Conservation (phyloP, 208 protist genomes). For the Leishmania arabica region DNA sequence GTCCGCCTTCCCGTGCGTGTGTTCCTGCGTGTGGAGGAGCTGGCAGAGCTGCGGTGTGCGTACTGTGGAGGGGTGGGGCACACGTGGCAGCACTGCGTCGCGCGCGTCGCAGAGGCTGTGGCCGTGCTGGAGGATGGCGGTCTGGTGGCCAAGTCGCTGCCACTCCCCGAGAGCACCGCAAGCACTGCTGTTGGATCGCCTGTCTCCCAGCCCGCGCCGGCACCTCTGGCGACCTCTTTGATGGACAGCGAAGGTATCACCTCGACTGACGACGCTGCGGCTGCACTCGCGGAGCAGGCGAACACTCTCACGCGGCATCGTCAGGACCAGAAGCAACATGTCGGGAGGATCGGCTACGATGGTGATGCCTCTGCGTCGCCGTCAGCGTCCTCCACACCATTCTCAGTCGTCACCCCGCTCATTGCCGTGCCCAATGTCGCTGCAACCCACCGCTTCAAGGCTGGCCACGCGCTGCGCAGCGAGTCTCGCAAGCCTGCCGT, state of each 20-base stretch:
- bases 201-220: too few relatives aligned
- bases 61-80: conserved; percentile 34
- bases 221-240: background rate
- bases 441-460: conserved; percentile 47
- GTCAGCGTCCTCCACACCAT: background rate
- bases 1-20: conserved; percentile 10
- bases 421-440: conserved; percentile 60
- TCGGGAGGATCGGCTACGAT: background rate
- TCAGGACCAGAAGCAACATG: conserved; percentile 1
- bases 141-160: background rate
- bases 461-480: conserved; percentile 36
- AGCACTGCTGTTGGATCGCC: background rate
- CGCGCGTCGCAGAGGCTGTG: conserved; percentile 10
- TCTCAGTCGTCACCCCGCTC: background rate
- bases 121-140: conserved; percentile 1
- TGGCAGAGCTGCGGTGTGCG: conserved; percentile 29
- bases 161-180: background rate
- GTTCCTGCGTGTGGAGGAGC: conserved; percentile 43
- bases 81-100: conserved; percentile 40
- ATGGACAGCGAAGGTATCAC: conserved; percentile 22
- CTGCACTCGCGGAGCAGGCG: conserved; percentile 17
- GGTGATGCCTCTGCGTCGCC: background rate
- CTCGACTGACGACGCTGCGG: conserved; percentile 25
- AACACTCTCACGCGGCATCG: background rate
- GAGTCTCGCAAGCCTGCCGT: conserved; percentile 56